Base-by-base conservation (phyloP, 2,329 filamentous ascomycete genomes). In the Malbranchea zuffiana region DNA sequence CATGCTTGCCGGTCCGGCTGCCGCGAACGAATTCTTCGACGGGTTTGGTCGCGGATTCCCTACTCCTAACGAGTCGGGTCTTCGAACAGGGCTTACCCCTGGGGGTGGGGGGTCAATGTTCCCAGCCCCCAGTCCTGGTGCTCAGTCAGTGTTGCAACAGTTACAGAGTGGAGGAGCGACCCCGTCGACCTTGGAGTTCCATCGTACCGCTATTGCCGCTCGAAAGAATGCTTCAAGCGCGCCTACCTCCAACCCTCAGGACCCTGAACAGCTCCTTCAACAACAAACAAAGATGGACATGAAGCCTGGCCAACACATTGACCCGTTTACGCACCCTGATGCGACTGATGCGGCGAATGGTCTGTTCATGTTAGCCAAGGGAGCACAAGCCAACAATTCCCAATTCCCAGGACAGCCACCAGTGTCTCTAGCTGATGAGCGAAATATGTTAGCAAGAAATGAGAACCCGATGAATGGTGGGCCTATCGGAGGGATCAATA, bases 61-160 rank as follows among this genome's bases (percentile, higher is more conserved):
- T 3, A 96, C 90, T 3, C 88, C 88, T 1, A 95, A 95, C 74
- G 90, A 98, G 63, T 96, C 88, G 5, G 92, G 85, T 3, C 67
- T 96, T 35, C 74, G 90, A 43, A 90, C 86, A 42, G 90, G 90
- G 39, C 65, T 96, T 48, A 96, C 90, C 36, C 90, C 90, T 32
- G 90, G 90, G 43, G 88, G 88, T 48, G 86, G 87, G 57, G 88
- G 87, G 50, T 93, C 87, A 50, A 96, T 96, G 85, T 96, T 96
- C 67, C 86, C 88, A 39, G 83, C 81, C 37, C 81, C 85, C 2
- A 93, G 82, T 56, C 87, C 85, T 3, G 92, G 83, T 57, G 83
- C 84, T 0, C 80, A 86, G 64, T 81, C 82, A 34, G 28, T 43
- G 19, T 64, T 95, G 5, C 80, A 80, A 43, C 80, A 82, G 47